Percentiles rank a stretch among this genome's conserved stretches.
Evolutionary conservation across 2,329 filamentous ascomycete species (phyloP).

Genomic region (Stachybotrys chartarum): DNA sequence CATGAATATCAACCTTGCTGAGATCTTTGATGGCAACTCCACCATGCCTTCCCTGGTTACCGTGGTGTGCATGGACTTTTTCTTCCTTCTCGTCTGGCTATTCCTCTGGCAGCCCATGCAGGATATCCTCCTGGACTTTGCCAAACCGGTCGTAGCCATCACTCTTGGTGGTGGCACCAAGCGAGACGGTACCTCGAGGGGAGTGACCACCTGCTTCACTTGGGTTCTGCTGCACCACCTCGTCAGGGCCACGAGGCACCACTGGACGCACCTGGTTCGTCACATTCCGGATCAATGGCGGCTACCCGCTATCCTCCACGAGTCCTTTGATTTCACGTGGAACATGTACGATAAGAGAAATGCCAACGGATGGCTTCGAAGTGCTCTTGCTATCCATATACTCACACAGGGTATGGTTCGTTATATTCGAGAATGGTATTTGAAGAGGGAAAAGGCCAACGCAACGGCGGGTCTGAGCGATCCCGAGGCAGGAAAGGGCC

Average conservation of each 20-base stretch:
- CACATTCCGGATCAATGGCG: slow-evolving; percentile 40
- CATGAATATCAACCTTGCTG: slow-evolving; percentile 74
- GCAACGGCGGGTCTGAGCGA: slow-evolving; percentile 43
- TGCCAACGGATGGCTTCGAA: slow-evolving; percentile 60
- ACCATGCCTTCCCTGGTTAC: slow-evolving; percentile 82
- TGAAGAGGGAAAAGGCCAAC: slow-evolving; percentile 52
- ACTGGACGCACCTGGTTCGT: slow-evolving; percentile 38
- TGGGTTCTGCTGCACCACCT: slow-evolving; percentile 56
- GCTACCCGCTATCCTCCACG: slow-evolving; percentile 35
- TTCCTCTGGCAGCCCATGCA: slow-evolving; percentile 84
- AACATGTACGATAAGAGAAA: slow-evolving; percentile 48
- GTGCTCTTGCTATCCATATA: slow-evolving; percentile 66
- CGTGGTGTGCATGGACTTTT: slow-evolving; percentile 73
- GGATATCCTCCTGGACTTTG: slow-evolving; percentile 80
- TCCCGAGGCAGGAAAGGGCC: slow-evolving; percentile 54
- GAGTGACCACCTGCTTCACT: slow-evolving; percentile 62
- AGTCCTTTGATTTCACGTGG: slow-evolving; percentile 34
- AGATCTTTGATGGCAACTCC: slow-evolving; percentile 83
- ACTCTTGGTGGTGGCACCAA: slow-evolving; percentile 77
- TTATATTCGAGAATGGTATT: slow-evolving; percentile 62
- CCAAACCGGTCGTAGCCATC: slow-evolving; percentile 88
- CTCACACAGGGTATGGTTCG: slow-evolving; percentile 65
- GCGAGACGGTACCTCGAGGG: slow-evolving; percentile 61
- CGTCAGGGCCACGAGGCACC: slow-evolving; percentile 39
- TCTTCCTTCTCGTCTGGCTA: slow-evolving; percentile 79